Base-by-base conservation (phyloP, 1,284 basidiomycete species). In the Thecaphora thlaspeos region DNA sequence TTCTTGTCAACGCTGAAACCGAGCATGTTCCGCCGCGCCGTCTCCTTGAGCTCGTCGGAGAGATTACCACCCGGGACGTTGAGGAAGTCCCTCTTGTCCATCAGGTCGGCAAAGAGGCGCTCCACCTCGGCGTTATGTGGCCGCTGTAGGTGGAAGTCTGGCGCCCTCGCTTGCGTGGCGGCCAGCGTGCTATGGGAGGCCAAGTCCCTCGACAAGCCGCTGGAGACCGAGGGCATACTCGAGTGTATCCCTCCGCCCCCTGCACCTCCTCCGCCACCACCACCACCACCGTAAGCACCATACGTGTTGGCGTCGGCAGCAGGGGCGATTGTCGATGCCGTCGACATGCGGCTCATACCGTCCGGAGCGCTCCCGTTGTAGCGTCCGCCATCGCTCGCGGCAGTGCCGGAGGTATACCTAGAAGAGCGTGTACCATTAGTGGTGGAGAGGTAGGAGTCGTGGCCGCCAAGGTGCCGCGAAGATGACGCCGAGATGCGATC, bases 1-100 rank as follows among this genome's bases (percentile, higher is more conserved):
- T 96, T 97, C 77, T 91, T 91, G 45, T 92, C 88, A 41, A 65
- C 50, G 43, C 57, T 58, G 50, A 77, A 77, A 28, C 52, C 55
- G 49, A 74, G 57, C 72, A 77, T 75, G 61, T 73, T 76, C 28
- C 60, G 58, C 7, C 61, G 48, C 17, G 67, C 69, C 4, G 59
- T 66, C 19, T 73, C 59, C 36, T 74, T 70, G 44, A 68, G 51
- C 26, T 63, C 67, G 41, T 75, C 67, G 3, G 73, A 61, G 7
- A 69, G 55, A 22, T 68, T 68, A 18, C 71, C 73, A 34, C 74
- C 71, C 3, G 74, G 62, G 1, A 65, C 51, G 38, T 61, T 61
- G 50, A 75, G 64, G 37, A 77, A 71, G 44, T 77, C 75, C 37
- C 75, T 65, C 42, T 70, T 71, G 46, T 68, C 68, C 71, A 77